Base-by-base conservation (phyloP, 2,329 filamentous ascomycete genomes). In the Lachnum nothofagi region DNA sequence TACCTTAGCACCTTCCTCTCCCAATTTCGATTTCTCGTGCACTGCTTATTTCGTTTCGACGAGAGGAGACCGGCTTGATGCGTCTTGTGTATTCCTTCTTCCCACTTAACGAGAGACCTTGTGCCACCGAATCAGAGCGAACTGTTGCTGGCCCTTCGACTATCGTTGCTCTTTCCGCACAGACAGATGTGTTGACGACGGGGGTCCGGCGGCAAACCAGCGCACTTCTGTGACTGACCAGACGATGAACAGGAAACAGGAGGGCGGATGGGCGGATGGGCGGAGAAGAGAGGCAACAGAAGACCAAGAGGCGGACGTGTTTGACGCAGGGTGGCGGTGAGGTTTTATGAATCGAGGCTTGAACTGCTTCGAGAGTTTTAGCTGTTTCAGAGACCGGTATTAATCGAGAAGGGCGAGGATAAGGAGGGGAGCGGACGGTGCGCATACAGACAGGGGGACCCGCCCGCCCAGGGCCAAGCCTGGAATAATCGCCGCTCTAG, bases 51-150 rank as follows among this genome's bases (percentile, higher is more conserved):
- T 47, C 34, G 44, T 48, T 43, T 23, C 44, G 41, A 44, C 44
- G 17, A 42, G 23, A 31, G 27, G 31, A 14, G 29, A 20, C 45
- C 56, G 52, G 52, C 44, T 55, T 51, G 44, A 53, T 60, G 58
- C 52, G 50, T 55, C 52, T 37, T 57, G 44, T 58, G 53, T 58
- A 52, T 56, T 55, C 40, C 45, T 54, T 56, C 51, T 59, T 56
- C 47, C 37, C 47, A 44, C 20, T 53, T 49, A 54, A 57, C 57
- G 53, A 60, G 55, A 55, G 52, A 61, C 59, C 51, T 55, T 55
- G 58, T 60, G 52, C 54, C 51, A 63, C 59, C 55, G 52, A 56
- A 52, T 45, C 56, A 58, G 57, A 56, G 41, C 53, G 50, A 60
- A 58, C 53, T 56, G 58, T 50, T 59, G 55, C 39, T 51, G 48